phyloP scores from a whole-genome alignment of 768 basidiomycete genomes.

The Filobasidium floriforme region DNA sequence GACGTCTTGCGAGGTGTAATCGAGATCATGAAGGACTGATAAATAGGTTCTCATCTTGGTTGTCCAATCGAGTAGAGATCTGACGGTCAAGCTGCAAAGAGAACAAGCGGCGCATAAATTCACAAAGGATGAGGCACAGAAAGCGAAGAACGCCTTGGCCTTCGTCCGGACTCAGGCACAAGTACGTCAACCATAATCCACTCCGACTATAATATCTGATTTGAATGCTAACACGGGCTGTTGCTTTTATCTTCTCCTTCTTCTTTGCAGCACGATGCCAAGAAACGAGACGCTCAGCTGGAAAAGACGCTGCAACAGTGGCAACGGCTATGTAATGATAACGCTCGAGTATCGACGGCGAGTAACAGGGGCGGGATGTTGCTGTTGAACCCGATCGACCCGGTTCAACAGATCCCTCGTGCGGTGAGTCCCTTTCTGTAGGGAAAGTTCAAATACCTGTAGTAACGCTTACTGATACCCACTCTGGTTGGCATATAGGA shows the following conservation, averaged over 20 bases:
- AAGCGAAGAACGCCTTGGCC: slow-evolving; percentile 26
- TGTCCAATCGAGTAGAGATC: too few relatives aligned
- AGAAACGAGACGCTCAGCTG: slow-evolving; percentile 22
- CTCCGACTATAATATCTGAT: background rate
- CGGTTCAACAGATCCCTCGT: slow-evolving; percentile 9
- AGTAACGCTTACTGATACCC: background rate
- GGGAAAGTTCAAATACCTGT: too few relatives aligned
- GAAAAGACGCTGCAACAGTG: slow-evolving; percentile 20
- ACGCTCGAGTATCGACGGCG: slow-evolving; percentile 16
- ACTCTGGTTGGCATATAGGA: slow-evolving; percentile 5
- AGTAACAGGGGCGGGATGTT: slow-evolving; percentile 14
- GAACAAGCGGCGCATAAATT: slow-evolving; percentile 26
- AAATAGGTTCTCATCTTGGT: too few relatives aligned
- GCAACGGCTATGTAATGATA: slow-evolving; percentile 20
- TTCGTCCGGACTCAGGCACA: slow-evolving; percentile 30
- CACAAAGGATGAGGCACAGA: slow-evolving; percentile 24
- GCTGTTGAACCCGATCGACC: slow-evolving; percentile 21
- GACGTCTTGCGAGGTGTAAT: background rate
- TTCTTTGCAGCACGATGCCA: slow-evolving; percentile 16
- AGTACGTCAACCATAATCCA: slow-evolving; percentile 10
- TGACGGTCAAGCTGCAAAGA: slow-evolving; percentile 21
- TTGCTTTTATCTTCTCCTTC: too few relatives aligned
- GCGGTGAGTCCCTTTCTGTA: slow-evolving; percentile 11
- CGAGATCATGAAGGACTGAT: background rate
- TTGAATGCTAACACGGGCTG: background rate